Conservation (phyloP, 2,329 filamentous ascomycete species). For the Oidium heveae region DNA sequence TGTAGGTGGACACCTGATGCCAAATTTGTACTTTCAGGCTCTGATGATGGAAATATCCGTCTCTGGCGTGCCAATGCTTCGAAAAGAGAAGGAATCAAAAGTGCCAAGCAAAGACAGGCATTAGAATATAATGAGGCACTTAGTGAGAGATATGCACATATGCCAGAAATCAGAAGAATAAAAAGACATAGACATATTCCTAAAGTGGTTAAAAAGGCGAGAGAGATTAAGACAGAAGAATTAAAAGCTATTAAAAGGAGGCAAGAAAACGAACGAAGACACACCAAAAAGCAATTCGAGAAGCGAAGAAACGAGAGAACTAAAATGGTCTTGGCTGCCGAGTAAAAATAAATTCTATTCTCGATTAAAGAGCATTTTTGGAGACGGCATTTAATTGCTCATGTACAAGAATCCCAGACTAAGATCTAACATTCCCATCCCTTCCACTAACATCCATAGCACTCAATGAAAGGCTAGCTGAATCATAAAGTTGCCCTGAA, state of each 20-base stretch:
- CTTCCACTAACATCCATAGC: too few species aligned
- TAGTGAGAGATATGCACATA: conserved; percentile 65
- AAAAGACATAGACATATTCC: conserved; percentile 76
- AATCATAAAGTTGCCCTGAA: too few species aligned
- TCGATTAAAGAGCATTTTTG: background rate
- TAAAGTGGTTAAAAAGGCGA: conserved; percentile 83
- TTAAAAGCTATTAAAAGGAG: conserved; percentile 65
- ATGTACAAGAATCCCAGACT: too few species aligned
- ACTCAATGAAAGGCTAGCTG: too few species aligned
- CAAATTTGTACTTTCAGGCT: conserved; percentile 72
- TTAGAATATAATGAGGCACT: conserved; percentile 80
- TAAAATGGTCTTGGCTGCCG: conserved; percentile 57
- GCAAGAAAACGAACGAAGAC: conserved; percentile 84
- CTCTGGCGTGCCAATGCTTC: conserved; percentile 80
- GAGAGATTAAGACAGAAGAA: conserved; percentile 82
- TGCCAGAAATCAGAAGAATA: conserved; percentile 88
- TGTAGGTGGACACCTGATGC: conserved; percentile 69
- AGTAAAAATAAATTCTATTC: conserved; percentile 6
- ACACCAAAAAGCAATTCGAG: conserved; percentile 61
- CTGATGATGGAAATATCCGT: conserved; percentile 76
- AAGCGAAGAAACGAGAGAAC: conserved; percentile 58
- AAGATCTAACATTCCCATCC: too few species aligned
- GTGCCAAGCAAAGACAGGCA: conserved; percentile 58
- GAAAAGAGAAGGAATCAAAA: conserved; percentile 62
- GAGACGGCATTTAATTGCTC: too few species aligned